phyloP scores from a whole-genome alignment of 495 filamentous ascomycete species.

The Penicillium goetzii region DNA sequence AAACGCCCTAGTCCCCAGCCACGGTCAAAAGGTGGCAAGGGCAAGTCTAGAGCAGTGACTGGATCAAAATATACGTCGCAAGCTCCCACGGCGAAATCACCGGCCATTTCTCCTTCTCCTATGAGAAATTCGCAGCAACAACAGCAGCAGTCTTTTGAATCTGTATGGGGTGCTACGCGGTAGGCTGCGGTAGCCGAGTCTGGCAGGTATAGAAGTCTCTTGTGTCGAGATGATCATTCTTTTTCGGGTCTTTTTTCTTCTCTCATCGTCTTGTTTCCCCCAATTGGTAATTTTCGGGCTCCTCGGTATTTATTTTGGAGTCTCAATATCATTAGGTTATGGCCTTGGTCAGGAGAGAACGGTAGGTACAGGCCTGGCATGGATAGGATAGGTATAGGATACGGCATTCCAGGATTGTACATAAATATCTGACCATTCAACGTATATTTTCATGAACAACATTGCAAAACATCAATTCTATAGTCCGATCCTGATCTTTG shows the following conservation, averaged over 20 bases:
- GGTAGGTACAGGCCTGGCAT: too few relatives aligned
- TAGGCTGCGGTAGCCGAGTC: background rate
- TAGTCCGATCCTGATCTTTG: background rate
- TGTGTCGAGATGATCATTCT: background rate
- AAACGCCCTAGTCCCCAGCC: background rate
- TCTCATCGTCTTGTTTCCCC: background rate
- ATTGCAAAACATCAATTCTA: conserved; percentile 7
- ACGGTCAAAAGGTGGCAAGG: conserved; percentile 23
- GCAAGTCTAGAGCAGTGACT: conserved; percentile 19
- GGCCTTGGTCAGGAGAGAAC: background rate
- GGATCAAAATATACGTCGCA: conserved; percentile 13
- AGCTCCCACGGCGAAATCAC: background rate
- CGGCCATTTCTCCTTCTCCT: conserved; percentile 8
- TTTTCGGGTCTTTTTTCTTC: background rate
- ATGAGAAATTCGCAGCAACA: background rate
- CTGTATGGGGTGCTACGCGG: conserved; percentile 6
- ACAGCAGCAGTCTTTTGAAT: conserved; percentile 4
- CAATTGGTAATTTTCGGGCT: background rate
- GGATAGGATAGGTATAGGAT: background rate
- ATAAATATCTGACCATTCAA: background rate
- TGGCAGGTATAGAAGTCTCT: background rate
- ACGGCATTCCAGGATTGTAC: background rate
- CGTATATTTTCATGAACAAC: background rate
- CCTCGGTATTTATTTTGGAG: background rate
- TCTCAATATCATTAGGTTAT: background rate